A percentile compares a stretch with the other conserved stretches of the same genome.
phyloP scores from a whole-genome alignment of 2,329 filamentous ascomycete genomes.

The Fusarium annulatum region DNA sequence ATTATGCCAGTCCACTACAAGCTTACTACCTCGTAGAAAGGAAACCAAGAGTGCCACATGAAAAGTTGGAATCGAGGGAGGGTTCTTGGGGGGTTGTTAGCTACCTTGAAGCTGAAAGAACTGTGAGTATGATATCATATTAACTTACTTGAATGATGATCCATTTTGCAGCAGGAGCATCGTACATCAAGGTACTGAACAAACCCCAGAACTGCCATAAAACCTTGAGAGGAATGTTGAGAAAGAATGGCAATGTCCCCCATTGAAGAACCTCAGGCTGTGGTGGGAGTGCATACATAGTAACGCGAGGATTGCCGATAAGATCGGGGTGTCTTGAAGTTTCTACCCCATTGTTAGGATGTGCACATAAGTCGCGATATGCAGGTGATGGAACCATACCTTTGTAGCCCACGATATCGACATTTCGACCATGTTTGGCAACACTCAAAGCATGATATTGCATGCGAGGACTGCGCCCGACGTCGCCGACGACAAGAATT shows the following conservation, averaged over 20 bases:
- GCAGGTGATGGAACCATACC: conserved; percentile 59
- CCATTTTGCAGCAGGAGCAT: conserved; percentile 80
- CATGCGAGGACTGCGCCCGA: conserved; percentile 96
- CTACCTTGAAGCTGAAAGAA: neutral
- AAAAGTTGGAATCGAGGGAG: conserved; percentile 92
- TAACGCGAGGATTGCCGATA: conserved; percentile 73
- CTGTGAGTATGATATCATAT: too few species aligned
- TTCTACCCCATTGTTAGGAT: conserved; percentile 59
- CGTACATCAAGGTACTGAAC: conserved; percentile 78
- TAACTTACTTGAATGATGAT: conserved; percentile 78
- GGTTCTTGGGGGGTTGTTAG: conserved; percentile 70
- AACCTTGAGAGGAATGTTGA: conserved; percentile 86
- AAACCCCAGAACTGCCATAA: conserved; percentile 82
- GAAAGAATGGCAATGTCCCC: conserved; percentile 78
- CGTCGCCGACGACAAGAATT: conserved; percentile 92
- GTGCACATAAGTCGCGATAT: neutral
- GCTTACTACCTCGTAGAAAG: conserved; percentile 79
- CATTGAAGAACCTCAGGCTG: conserved; percentile 75
- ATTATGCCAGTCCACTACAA: conserved; percentile 98
- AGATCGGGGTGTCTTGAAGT: conserved; percentile 85
- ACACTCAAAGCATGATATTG: conserved; percentile 97
- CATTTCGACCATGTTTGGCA: conserved; percentile 80
- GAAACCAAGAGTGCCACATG: conserved; percentile 79
- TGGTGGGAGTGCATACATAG: conserved; percentile 74
- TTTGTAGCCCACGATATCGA: conserved; percentile 89